Base-by-base conservation (phyloP, 768 basidiomycete genomes). In the Pulveroboletus sp. region DNA sequence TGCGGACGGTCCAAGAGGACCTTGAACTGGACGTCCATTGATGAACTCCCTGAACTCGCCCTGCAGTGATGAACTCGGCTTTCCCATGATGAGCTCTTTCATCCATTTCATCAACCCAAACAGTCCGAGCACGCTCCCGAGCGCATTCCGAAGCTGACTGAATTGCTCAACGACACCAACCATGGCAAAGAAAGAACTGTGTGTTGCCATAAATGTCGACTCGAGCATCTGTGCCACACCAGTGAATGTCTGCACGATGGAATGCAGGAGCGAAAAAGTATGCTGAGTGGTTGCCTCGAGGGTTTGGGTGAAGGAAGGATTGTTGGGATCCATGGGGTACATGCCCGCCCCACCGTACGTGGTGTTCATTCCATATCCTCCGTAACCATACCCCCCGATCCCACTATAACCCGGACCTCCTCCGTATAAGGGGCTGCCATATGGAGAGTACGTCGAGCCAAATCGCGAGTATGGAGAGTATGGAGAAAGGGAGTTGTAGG, bases 181-280 rank as follows among this genome's bases (percentile, higher is more conserved):
- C 86, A 95, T 93, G 49, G 93, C 92, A 67, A 94, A 95, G 71
- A 95, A 95, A 8, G 85, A 88, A 0, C 89, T 92, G 68, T 95
- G 93, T 0, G 93, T 95, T 3, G 95, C 95, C 86, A 97, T 89
- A 71, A 95, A 97, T 6, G 95, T 98, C 31, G 83, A 86, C 68
- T 98, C 95, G 63, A 99, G 85, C 83, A 99, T 94, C 67, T 98
- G 95, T 0, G 95, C 86, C 54, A 99, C 85, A 21, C 94, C 94
- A 0, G 84, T 78, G 70, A 98, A 95, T 5, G 94, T 96, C 60
- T 92, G 89, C 39, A 99, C 95, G 64, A 99, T 86, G 10, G 89
- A 90, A 59, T 97, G 93, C 27, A 99, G 76, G 49, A 99, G 83
- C 27, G 87, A 78, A 62, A 99, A 99, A 3, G 95, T 97, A 49